Evolutionary conservation across 768 basidiomycete species (phyloP), one percentile per base, ranked within the genome.

Genomic region (Suillus decipiens): DNA sequence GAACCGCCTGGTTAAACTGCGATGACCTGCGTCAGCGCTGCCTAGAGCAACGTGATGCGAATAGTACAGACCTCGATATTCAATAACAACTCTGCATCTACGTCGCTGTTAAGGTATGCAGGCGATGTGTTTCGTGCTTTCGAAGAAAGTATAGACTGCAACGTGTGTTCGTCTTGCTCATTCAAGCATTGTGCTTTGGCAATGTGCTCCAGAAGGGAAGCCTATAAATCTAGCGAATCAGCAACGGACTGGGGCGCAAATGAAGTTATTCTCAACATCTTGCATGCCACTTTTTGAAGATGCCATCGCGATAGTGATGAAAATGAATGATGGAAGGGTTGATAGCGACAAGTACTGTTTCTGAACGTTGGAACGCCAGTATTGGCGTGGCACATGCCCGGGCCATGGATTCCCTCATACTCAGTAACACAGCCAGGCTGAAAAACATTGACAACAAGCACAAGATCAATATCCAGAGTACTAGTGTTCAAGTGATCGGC

Each of bases 171-270:
- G 2, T 67, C 60, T 39, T 80, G 72, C 69, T 93, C 91, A 71
- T 93, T 92, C 67, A 93, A 81, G 68, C 90, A 91, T 71, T 91
- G 89, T 2, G 79, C 75, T 22, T 76, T 63, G 69, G 91, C 89
- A 54, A 92, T 76, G 63, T 79, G 79, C 68, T 86, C 80, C 59
- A 89, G 79, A 24, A 88, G 76, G 28, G 86, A 86, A 59, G 77
- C 75, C 85, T 87, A 14, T 55, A 58, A 17, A 59, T 33, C 9
- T 2, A 36, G 22, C n/a, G 10, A 42, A 36, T 12, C n/a, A 54
- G 28, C 43, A 3, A 45, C 15, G 17, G 34, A 58, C 42, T 68
- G 1, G 41, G 54, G n/a, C 12, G 36, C 12, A 37, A 50, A 61
- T 42, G 28, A 28, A 61, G n/a, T 50, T 33, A 51, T 22, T 28